Evolutionary conservation across 371 early-diverging fungal species (phyloP), one percentile per base, ranked within the genome.

Genomic region (Fennellomyces sp.): DNA sequence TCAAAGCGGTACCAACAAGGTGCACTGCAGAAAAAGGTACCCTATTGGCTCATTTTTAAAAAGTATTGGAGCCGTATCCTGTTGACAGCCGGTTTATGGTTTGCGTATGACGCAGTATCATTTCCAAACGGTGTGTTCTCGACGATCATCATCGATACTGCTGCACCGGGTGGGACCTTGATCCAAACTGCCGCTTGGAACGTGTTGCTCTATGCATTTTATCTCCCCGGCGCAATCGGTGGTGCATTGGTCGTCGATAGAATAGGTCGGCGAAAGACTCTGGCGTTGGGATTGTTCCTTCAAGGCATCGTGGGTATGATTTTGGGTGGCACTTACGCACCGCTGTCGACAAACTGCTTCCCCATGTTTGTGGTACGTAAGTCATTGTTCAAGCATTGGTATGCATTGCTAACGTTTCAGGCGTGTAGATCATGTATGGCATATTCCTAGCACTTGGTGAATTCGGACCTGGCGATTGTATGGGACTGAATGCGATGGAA

Each of bases 31-130:
- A 80, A 70, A 56, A 54, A 66, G n/a, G 86, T 86, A 0, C 88
- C 88, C 19, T 88, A 87, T 55, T 38, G 67, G 49, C 67, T 88
- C 21, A 83, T 84, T 50, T 45, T 87, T 61, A 81, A 76, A 25
- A 69, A 80, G 19, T 85, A 85, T 58, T 87, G 88, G 87, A 75
- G 74, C 47, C 81, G 82, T 45, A 67, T 88, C 26, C 61, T 86
- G 12, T 60, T 84, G 17, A 75, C 84, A 12, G 75, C 79, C 11
- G 83, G 81, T 39, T 68, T 79, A 26, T 88, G 88, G 88, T 88
- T 88, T 64, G 68, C 86, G 28, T 88, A 88, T 68, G 85, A 88
- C 64, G 83, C 82, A 45, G 75, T 87, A 57, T 72, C 82, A 1
- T 87, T 81, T 58, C 85, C 87, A 2, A 74, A 63, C 50, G 81